These are phyloP conservation scores for Perkinsela sp. DNA, from an alignment of 208 protist genomes.

Conservation along the genomic window DNA sequence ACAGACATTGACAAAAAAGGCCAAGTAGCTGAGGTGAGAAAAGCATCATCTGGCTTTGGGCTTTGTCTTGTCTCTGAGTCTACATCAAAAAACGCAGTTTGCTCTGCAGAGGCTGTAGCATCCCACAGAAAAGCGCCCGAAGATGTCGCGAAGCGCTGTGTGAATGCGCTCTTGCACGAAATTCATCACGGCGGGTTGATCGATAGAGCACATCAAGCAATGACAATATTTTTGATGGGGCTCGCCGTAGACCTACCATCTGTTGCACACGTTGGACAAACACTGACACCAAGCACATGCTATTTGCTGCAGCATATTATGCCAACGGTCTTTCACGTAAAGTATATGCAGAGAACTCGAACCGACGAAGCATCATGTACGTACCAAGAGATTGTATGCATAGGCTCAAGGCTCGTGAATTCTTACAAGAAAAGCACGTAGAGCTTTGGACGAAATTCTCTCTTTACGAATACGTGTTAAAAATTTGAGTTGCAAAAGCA, in stretches of 20 bases:
- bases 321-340: background rate
- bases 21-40: background rate
- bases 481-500: too few relatives aligned
- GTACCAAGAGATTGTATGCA: background rate
- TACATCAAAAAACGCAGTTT: slow-evolving; percentile 36
- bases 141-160: slow-evolving; percentile 37
- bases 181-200: slow-evolving; percentile 54
- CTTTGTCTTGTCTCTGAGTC: slow-evolving; percentile 68
- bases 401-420: background rate
- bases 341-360: background rate
- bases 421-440: background rate
- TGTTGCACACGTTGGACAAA: slow-evolving; percentile 51
- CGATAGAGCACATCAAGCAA: slow-evolving; percentile 55
- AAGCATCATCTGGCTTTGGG: slow-evolving; percentile 26
- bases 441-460: too few relatives aligned
- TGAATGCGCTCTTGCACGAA: slow-evolving; percentile 40
- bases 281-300: background rate
- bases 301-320: background rate
- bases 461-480: too few relatives aligned
- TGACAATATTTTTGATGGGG: slow-evolving; percentile 63
- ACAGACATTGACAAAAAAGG: slow-evolving; percentile 51
- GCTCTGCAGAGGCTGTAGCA: slow-evolving; percentile 46
- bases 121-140: slow-evolving; percentile 32
- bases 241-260: slow-evolving; percentile 63
- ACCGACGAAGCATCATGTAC: background rate